A percentile compares a stretch with the other conserved stretches of the same genome.
Evolutionary conservation across 2,329 filamentous ascomycete genomes (phyloP).

Genomic region (Colletotrichum somersetense): DNA sequence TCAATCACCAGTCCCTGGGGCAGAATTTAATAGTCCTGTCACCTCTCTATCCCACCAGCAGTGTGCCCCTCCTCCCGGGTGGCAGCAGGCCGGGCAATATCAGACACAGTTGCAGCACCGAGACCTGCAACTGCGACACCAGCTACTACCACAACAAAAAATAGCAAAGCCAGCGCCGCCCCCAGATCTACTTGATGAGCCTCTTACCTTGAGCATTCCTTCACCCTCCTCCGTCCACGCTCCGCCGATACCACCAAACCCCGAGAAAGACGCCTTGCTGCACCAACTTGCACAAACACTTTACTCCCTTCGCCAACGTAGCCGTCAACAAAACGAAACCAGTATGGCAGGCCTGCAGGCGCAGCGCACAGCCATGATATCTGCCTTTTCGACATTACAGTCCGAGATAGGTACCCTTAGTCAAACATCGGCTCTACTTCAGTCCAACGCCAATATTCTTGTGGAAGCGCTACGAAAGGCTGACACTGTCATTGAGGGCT

Average conservation of each 20-base stretch:
- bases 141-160: slow-evolving; percentile 47
- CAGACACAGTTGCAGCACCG: slow-evolving; percentile 44
- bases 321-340: slow-evolving; percentile 77
- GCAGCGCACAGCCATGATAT: slow-evolving; percentile 82
- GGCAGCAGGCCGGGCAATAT: slow-evolving; percentile 39
- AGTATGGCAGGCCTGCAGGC: slow-evolving; percentile 82
- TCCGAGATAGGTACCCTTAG: slow-evolving; percentile 79
- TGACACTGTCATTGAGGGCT: slow-evolving; percentile 80
- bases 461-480: slow-evolving; percentile 83
- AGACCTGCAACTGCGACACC: slow-evolving; percentile 47
- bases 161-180: slow-evolving; percentile 54
- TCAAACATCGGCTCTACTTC: slow-evolving; percentile 77
- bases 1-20: slow-evolving; percentile 21
- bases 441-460: slow-evolving; percentile 83
- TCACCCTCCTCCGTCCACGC: slow-evolving; percentile 68
- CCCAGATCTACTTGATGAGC: slow-evolving; percentile 70
- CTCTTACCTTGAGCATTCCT: slow-evolving; percentile 64
- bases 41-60: slow-evolving; percentile 43
- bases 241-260: slow-evolving; percentile 93
- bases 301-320: slow-evolving; percentile 75
- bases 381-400: slow-evolving; percentile 77
- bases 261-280: slow-evolving; percentile 91
- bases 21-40: slow-evolving; percentile 44
- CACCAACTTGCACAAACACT: slow-evolving; percentile 80
- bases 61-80: slow-evolving; percentile 35